Conservation (phyloP, 495 filamentous ascomycete species). For the Pseudoneurospora amorphoporcata region DNA sequence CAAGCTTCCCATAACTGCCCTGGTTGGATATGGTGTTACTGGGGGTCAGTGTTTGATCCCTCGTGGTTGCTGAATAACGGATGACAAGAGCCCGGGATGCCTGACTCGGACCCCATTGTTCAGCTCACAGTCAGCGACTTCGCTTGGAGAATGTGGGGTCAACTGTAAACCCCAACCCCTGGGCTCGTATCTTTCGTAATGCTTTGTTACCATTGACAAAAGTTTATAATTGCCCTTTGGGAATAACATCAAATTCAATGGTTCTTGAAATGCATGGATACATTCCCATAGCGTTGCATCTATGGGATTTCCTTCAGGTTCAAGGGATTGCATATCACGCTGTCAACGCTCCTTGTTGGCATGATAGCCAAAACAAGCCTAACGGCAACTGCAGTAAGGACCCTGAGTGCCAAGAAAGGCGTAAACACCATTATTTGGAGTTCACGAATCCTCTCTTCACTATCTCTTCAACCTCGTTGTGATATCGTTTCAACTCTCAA, state of each 20-base stretch:
- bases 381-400: neutral
- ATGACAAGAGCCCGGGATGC: neutral
- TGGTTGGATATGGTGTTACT: neutral
- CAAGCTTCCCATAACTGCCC: neutral
- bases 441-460: neutral
- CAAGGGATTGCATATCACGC: neutral
- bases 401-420: neutral
- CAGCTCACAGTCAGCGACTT: neutral
- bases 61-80: constrained; percentile 1
- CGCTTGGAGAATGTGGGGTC: neutral
- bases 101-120: neutral
- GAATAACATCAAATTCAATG: neutral
- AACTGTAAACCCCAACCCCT: neutral
- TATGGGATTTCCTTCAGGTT: neutral
- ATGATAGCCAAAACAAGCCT: neutral
- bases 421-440: neutral
- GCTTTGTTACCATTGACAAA: neutral
- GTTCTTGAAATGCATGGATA: neutral
- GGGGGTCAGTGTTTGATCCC: neutral
- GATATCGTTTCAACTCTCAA: neutral
- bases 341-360: neutral
- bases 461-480: neutral
- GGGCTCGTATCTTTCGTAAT: neutral
- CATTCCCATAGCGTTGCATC: neutral
- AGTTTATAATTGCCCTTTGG: neutral